phyloP scores from a whole-genome alignment of 83 land plant genomes.

The Diphasiastrum complanatum region DNA sequence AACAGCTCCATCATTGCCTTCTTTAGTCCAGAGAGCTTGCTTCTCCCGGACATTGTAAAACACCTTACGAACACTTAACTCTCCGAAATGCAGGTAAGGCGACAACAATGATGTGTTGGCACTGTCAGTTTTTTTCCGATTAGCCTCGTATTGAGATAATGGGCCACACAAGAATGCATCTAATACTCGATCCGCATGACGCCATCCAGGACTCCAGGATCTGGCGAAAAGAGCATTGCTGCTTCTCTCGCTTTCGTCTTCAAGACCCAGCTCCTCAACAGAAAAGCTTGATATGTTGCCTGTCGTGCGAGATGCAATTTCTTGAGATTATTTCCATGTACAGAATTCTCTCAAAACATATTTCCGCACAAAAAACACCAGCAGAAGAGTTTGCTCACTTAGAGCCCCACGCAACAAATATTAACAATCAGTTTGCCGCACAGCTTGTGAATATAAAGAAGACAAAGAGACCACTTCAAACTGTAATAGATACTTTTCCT shows the following conservation, averaged over 20 bases:
- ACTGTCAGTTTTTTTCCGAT: conserved; percentile 23
- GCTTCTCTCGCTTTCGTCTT: conserved; percentile 25
- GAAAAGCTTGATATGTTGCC: background rate
- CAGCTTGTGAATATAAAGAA: no score
- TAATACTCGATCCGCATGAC: conserved; percentile 22
- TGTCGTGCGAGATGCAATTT: no score
- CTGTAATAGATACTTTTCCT: no score
- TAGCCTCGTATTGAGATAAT: conserved; percentile 16
- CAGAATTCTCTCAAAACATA: no score
- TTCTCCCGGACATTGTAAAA: conserved; percentile 24
- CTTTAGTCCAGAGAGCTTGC: conserved; percentile 21
- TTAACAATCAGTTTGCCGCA: no score
- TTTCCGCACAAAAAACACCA: no score
- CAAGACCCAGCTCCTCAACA: conserved; percentile 22
- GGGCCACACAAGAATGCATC: conserved; percentile 20
- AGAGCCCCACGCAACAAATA: no score
- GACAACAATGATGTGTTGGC: conserved; percentile 26
- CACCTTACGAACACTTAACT: conserved; percentile 28
- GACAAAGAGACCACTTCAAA: no score
- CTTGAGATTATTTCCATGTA: no score
- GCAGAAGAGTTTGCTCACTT: no score
- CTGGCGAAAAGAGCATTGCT: conserved; percentile 33
- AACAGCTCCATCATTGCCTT: conserved; percentile 14
- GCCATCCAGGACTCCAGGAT: conserved; percentile 34
- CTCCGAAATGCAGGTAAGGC: conserved; percentile 33